These are phyloP conservation scores for Hortaea sp. DNA, from an alignment of 2,329 filamentous ascomycete genomes.

Conservation along the genomic window DNA sequence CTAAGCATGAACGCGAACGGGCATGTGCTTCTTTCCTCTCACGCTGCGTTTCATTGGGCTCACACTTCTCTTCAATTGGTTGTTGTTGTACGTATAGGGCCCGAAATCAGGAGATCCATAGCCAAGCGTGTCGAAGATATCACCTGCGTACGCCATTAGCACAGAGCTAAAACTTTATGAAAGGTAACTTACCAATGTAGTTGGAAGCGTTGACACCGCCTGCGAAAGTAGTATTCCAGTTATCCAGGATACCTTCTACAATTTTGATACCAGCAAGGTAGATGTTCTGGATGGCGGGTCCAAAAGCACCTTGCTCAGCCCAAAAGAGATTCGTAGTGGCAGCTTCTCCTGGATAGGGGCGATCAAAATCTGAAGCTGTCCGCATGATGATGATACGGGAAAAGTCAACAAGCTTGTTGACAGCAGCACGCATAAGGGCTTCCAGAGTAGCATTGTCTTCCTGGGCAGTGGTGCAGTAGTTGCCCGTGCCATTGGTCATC, in stretches of 20 bases:
- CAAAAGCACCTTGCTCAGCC: conserved; percentile 53
- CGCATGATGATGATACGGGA: conserved; percentile 57
- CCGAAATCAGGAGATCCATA: conserved; percentile 12
- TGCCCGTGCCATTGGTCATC: conserved; percentile 57
- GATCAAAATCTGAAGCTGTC: conserved; percentile 61
- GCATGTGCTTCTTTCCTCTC: conserved; percentile 6
- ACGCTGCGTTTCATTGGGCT: conserved; percentile 3
- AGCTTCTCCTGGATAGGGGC: conserved; percentile 49
- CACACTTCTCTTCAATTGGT: conserved; percentile 7
- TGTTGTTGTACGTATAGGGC: conserved; percentile 13
- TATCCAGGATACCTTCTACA: conserved; percentile 50
- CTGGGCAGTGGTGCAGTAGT: conserved; percentile 62
- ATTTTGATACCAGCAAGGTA: conserved; percentile 57
- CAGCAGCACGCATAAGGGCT: conserved; percentile 50
- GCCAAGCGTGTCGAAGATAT: conserved; percentile 46
- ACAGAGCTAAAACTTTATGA: too few species aligned
- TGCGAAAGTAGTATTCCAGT: conserved; percentile 51
- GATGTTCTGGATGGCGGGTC: conserved; percentile 54
- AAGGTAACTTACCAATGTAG: conserved; percentile 39
- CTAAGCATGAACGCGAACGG: not conserved
- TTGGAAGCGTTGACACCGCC: conserved; percentile 49
- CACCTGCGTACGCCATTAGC: conserved; percentile 1
- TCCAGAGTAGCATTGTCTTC: conserved; percentile 64
- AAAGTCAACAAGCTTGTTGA: conserved; percentile 53
- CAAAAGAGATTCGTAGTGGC: conserved; percentile 51